Evolutionary conservation across 768 basidiomycete genomes (phyloP), one percentile per base, ranked within the genome.

Genomic region (Podaxis sp.): DNA sequence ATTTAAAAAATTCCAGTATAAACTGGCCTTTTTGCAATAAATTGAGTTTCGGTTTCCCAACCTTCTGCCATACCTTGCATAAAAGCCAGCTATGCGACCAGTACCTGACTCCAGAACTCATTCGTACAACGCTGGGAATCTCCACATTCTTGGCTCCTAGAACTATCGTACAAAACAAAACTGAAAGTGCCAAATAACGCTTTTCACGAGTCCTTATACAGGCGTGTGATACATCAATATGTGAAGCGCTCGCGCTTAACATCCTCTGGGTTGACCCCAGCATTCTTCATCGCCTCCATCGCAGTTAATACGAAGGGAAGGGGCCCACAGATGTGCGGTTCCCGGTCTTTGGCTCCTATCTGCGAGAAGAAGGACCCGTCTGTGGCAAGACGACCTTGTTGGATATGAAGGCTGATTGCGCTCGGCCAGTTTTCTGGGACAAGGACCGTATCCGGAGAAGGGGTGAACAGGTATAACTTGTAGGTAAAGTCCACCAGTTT

Each of bases 261-360:
- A 27, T 50, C 11, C 28, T 63, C 62, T 4, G 53, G 44, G 11
- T 63, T 40, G n/a, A 61, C 62, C 3, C 62, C 62, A 38, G 62
- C 58, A 50, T 63, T 60, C 47, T 44, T 50, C 62, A 63, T 50
- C 10, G 35, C 62, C 36, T 52, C 38, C 62, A 63, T 63, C 5
- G 59, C 27, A 25, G 52, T 52, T 7, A n/a, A 9, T 16, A 63
- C 36, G 37, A 63, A 63, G 4, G 56, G 50, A 35, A 55, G 71
- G 1, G 84, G 79, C 1, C 85, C 84, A 66, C 85, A 86, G 14
- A 86, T 50, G 64, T 77, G 85, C 1, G 71, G 68, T 27, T 73
- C 68, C 50, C 72, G 68, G 5, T 65, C 71, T 28, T 50, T 53
- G 9, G 70, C 11, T 1, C 63, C 68, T 46, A 25, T 61, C 57